A percentile compares a stretch with the other conserved stretches of the same genome.
Conservation (phyloP, 371 early-diverging fungal species). For the Rhizopus stolonifer region DNA sequence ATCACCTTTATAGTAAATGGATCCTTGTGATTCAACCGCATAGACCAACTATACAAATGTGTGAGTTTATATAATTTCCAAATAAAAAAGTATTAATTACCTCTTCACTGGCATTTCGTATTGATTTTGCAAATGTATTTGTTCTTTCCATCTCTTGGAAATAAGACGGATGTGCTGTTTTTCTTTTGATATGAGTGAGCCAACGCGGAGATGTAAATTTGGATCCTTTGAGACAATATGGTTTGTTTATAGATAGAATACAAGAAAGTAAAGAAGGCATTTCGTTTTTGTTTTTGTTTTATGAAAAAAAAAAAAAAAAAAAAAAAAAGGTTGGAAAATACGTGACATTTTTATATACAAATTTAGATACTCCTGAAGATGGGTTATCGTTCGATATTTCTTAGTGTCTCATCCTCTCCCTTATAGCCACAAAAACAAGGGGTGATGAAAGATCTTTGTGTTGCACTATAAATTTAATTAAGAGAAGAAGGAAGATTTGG, state of each 20-base stretch:
- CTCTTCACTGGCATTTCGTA: constrained; percentile 24
- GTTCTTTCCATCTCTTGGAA: too few species aligned
- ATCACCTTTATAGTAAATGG: constrained; percentile 27
- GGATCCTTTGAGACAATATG: background rate
- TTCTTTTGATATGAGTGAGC: constrained; percentile 22
- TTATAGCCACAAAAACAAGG: too few species aligned
- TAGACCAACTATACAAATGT: constrained; percentile 18
- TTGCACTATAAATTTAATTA: too few species aligned
- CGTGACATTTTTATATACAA: too few species aligned
- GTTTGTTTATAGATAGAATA: background rate
- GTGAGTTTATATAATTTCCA: background rate
- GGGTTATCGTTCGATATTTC: too few species aligned
- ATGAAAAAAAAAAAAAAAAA: too few species aligned
- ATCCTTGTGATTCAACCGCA: constrained; percentile 27
- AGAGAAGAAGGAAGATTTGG: too few species aligned
- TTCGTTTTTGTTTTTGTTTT: too few species aligned
- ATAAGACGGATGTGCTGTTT: background rate
- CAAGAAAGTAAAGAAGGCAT: background rate
- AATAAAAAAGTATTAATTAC: constrained; percentile 10
- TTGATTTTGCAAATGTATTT: constrained; percentile 9
- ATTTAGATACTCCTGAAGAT: too few species aligned
- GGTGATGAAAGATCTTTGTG: too few species aligned
- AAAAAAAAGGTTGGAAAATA: too few species aligned
- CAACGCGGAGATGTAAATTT: constrained; percentile 12
- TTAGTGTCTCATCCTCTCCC: too few species aligned